Evolutionary conservation across 768 basidiomycete genomes (phyloP).

Genomic region (Suillus occidentalis): DNA sequence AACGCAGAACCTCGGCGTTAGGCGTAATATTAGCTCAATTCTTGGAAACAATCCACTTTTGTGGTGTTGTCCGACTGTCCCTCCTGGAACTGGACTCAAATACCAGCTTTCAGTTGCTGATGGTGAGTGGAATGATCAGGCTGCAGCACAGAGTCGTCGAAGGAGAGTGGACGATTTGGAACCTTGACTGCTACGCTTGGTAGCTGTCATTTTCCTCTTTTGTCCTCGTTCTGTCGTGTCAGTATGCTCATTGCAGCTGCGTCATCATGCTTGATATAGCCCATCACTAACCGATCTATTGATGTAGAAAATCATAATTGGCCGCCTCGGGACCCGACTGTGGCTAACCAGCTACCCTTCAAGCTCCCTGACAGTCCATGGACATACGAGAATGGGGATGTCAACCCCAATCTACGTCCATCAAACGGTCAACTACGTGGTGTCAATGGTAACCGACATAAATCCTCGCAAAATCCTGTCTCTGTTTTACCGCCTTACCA

Average conservation of each 20-base stretch:
- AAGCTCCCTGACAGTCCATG: conserved; percentile 68
- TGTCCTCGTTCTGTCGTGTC: conserved; percentile 6
- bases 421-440: conserved; percentile 47
- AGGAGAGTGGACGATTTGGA: conserved; percentile 11
- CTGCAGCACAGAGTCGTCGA: conserved; percentile 17
- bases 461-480: conserved; percentile 31
- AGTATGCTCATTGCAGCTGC: conserved; percentile 1
- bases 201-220: conserved; percentile 10
- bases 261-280: conserved; percentile 11
- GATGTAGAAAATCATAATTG: conserved; percentile 43
- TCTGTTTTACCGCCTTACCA: conserved; percentile 74
- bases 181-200: background rate
- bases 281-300: conserved; percentile 31
- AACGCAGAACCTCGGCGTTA: conserved; percentile 71
- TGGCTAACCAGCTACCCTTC: conserved; percentile 38
- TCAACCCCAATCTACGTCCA: conserved; percentile 77
- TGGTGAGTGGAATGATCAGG: conserved; percentile 70
- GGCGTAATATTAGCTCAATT: conserved; percentile 73
- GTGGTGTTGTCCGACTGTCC: conserved; percentile 81
- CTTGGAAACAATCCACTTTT: conserved; percentile 72
- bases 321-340: conserved; percentile 72
- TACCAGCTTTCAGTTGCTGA: conserved; percentile 70
- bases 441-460: conserved; percentile 19
- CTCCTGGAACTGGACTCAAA: conserved; percentile 71
- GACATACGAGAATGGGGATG: conserved; percentile 75